Evolutionary conservation across 2,329 filamentous ascomycete genomes (phyloP).

Genomic region (Metarhizium guizhouense): DNA sequence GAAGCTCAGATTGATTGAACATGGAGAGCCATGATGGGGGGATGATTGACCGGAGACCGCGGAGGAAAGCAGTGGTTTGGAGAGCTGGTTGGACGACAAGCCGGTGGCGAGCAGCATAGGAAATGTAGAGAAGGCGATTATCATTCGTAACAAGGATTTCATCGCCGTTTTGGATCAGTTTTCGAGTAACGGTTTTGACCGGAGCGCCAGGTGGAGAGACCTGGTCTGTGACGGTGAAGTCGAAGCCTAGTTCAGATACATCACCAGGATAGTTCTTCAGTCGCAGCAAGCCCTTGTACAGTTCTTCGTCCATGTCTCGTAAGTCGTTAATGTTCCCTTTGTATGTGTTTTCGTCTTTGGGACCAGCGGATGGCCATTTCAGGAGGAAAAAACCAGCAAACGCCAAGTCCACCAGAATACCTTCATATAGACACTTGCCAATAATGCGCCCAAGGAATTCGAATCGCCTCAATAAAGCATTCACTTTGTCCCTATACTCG

Average conservation of each 20-base stretch:
- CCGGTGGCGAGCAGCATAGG: constrained; percentile 79
- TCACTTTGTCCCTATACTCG: constrained; percentile 48
- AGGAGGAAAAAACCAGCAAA: constrained; percentile 95
- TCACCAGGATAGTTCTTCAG: constrained; percentile 82
- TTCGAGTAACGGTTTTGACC: constrained; percentile 57
- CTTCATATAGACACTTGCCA: constrained; percentile 95
- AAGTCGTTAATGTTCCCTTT: constrained; percentile 92
- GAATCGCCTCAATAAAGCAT: constrained; percentile 61
- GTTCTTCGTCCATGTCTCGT: constrained; percentile 77
- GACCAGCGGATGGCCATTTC: constrained; percentile 78
- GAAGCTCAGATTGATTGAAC: constrained; percentile 95
- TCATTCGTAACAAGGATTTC: constrained; percentile 78
- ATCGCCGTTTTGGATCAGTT: constrained; percentile 69
- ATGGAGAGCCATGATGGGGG: constrained; percentile 90
- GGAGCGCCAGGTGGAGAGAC: constrained; percentile 36
- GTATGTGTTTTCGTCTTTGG: constrained; percentile 59
- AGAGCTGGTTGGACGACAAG: constrained; percentile 68
- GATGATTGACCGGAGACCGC: constrained; percentile 79
- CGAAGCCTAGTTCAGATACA: constrained; percentile 61
- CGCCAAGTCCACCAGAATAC: constrained; percentile 83
- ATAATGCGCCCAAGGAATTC: constrained; percentile 90
- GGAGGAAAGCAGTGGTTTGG: constrained; percentile 84
- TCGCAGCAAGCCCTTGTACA: constrained; percentile 77
- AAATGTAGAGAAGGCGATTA: constrained; percentile 90
- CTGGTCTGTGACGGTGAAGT: constrained; percentile 81